Percentiles rank a stretch among this genome's conserved stretches.
Evolutionary conservation across 2,329 filamentous ascomycete species (phyloP).

Genomic region (Ceratocystis colombiana): DNA sequence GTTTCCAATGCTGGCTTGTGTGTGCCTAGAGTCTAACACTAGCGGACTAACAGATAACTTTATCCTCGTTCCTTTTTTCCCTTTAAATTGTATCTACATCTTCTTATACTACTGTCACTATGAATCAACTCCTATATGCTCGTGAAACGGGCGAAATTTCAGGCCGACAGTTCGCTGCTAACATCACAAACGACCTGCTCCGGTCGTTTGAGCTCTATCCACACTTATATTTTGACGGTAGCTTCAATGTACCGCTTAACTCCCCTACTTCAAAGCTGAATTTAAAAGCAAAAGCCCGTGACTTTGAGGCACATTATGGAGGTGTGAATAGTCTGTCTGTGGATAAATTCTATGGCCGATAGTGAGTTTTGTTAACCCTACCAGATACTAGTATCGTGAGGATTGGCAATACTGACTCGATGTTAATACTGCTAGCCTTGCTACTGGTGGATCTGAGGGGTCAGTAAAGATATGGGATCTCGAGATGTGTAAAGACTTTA

Average conservation of each 20-base stretch:
- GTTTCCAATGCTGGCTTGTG: too few relatives aligned
- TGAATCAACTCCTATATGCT: slow-evolving; percentile 68
- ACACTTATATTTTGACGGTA: slow-evolving; percentile 59
- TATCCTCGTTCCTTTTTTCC: not conserved
- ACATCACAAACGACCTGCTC: slow-evolving; percentile 55
- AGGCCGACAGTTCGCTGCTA: slow-evolving; percentile 53
- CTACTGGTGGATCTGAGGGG: slow-evolving; percentile 79
- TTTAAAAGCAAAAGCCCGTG: not conserved
- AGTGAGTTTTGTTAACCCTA: slow-evolving; percentile 39
- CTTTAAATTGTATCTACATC: not conserved
- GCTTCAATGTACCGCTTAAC: slow-evolving; percentile 9
- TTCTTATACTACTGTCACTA: slow-evolving; percentile 29
- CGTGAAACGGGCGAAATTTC: slow-evolving; percentile 60
- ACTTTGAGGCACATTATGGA: slow-evolving; percentile 54
- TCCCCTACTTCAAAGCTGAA: not conserved
- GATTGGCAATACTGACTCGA: not conserved
- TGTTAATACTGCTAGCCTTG: slow-evolving; percentile 43
- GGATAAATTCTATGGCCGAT: slow-evolving; percentile 69
- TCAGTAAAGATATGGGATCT: slow-evolving; percentile 83
- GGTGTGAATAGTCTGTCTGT: slow-evolving; percentile 72
- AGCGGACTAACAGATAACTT: not conserved
- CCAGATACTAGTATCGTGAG: not conserved
- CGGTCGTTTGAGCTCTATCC: slow-evolving; percentile 58
- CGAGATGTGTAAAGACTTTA: slow-evolving; percentile 46
- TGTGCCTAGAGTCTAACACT: too few relatives aligned